Percentiles rank a stretch among this genome's conserved stretches.
phyloP scores from a whole-genome alignment of 306 rosid species.

The Heteromeles arbutifolia region DNA sequence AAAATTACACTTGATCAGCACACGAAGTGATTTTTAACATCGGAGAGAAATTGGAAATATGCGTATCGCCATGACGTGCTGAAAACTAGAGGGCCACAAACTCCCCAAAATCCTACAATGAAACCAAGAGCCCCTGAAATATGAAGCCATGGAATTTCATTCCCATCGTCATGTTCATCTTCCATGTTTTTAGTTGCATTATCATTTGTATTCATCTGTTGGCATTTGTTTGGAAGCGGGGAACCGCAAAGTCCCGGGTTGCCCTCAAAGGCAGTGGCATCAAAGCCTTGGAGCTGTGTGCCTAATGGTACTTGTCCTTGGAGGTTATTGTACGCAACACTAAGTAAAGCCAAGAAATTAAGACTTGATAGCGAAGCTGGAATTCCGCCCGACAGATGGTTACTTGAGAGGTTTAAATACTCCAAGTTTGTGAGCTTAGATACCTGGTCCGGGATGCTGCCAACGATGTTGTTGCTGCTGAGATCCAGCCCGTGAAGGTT shows the following conservation, averaged over 20 bases:
- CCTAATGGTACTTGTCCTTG: neutral
- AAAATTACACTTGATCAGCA: neutral
- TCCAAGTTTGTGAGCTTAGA: neutral
- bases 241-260: neutral
- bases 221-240: neutral
- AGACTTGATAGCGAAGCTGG: neutral
- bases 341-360: neutral
- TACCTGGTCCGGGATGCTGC: neutral
- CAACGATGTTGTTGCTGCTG: neutral
- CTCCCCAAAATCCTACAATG: conserved; percentile 3
- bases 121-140: neutral
- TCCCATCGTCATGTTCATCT: neutral
- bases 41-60: neutral
- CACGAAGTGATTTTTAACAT: neutral
- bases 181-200: neutral
- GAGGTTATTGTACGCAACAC: neutral
- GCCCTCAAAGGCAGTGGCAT: neutral
- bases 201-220: neutral
- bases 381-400: neutral
- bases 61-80: neutral
- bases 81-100: neutral
- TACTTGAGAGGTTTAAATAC: neutral
- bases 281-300: conserved; percentile 1
- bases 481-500: neutral
- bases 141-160: neutral